A percentile compares a stretch with the other conserved stretches of the same genome.
phyloP scores from a whole-genome alignment of 2,329 filamentous ascomycete genomes.

The Volutella citrinella region DNA sequence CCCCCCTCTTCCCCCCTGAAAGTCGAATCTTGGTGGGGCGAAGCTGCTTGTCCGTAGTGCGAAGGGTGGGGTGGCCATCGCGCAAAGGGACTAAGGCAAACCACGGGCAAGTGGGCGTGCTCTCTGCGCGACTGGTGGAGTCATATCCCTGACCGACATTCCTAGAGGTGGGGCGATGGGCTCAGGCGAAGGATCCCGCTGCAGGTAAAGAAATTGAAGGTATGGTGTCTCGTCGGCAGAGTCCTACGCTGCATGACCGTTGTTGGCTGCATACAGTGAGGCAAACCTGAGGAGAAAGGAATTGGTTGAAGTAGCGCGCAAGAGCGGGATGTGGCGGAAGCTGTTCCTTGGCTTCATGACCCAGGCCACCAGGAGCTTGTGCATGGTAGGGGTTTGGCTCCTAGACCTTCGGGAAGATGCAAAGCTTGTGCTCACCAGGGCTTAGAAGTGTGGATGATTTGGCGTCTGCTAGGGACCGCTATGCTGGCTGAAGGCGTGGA shows the following conservation, averaged over 20 bases:
- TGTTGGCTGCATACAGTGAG: slow-evolving; percentile 19
- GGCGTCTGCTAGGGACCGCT: too few species aligned
- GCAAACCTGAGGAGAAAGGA: slow-evolving; percentile 7
- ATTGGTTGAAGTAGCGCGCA: slow-evolving; percentile 16
- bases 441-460: too few species aligned
- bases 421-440: too few species aligned
- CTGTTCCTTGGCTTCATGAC: slow-evolving; percentile 3
- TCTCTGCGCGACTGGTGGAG: slow-evolving; percentile 17
- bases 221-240: slow-evolving; percentile 25
- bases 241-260: slow-evolving; percentile 20
- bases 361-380: too few species aligned
- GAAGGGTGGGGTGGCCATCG: too few species aligned
- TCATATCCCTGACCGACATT: slow-evolving; percentile 32
- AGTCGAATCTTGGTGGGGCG: slow-evolving; percentile 18
- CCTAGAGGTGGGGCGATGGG: slow-evolving; percentile 19
- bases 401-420: too few species aligned
- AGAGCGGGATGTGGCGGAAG: too few species aligned
- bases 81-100: too few species aligned
- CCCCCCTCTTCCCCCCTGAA: slow-evolving; percentile 22
- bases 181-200: slow-evolving; percentile 28
- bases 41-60: slow-evolving; percentile 17
- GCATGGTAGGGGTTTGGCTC: too few species aligned
- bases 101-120: too few species aligned
- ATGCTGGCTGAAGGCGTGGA: too few species aligned
- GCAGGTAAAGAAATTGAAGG: slow-evolving; percentile 29